Conservation (phyloP, 306 rosid genomes). For the Quercus glauca region DNA sequence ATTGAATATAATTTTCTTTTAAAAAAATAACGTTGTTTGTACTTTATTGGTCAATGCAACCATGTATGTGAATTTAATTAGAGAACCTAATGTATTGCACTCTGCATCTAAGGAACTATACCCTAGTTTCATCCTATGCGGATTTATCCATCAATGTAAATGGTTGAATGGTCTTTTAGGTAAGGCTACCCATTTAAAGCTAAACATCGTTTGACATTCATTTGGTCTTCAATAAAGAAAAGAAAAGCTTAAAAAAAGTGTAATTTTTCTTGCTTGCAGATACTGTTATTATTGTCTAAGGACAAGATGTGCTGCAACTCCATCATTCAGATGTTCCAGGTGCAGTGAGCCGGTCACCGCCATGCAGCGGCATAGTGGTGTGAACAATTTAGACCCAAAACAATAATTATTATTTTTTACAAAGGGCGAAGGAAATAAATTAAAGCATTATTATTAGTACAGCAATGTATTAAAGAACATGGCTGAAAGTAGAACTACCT, state of each 20-base stretch:
- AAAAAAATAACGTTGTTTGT: too few species aligned
- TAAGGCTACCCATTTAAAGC: not conserved
- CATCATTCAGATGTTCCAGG: conserved; percentile 86
- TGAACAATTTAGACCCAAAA: conserved; percentile 19
- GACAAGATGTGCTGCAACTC: conserved; percentile 84
- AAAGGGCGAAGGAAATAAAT: conserved; percentile 11
- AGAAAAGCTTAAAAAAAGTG: not conserved
- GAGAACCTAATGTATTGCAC: too few species aligned
- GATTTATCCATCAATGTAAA: not conserved
- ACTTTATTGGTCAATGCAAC: too few species aligned
- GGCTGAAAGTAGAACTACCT: conserved; percentile 26
- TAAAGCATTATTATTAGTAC: conserved; percentile 26
- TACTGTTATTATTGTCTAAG: conserved; percentile 96
- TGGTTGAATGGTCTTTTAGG: not conserved
- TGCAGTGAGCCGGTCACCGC: conserved; percentile 86
- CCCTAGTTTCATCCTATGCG: too few species aligned
- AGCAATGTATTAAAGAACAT: conserved; percentile 35
- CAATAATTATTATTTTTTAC: conserved; percentile 27
- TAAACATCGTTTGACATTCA: conserved; percentile 9
- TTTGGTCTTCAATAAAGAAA: not conserved
- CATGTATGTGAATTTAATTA: too few species aligned
- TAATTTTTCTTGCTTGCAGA: conserved; percentile 39
- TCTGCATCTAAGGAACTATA: too few species aligned
- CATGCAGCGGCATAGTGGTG: conserved; percentile 68
- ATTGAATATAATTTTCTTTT: too few species aligned